Evolutionary conservation across 2,329 filamentous ascomycete genomes (phyloP).

Genomic region (Penicillium sp.): DNA sequence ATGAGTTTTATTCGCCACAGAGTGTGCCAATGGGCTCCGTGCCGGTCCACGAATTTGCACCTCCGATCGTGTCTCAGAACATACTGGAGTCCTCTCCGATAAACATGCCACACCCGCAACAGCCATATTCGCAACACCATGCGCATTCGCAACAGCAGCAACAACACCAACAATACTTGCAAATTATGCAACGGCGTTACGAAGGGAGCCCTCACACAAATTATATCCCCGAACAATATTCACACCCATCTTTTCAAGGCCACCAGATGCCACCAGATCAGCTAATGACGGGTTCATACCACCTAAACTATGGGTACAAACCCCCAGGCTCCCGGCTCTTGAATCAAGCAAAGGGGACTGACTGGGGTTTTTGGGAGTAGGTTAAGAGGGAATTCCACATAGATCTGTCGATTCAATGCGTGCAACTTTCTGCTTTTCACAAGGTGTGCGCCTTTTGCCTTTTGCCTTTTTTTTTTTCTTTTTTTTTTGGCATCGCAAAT

Average conservation of each 20-base stretch:
- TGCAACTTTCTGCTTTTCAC: slow-evolving; percentile 16
- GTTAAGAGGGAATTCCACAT: slow-evolving; percentile 27
- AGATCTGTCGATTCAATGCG: slow-evolving; percentile 13
- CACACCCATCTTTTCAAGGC: slow-evolving; percentile 28
- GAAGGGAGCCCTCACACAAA: slow-evolving; percentile 30
- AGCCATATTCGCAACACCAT: slow-evolving; percentile 30
- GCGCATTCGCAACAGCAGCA: slow-evolving; percentile 27
- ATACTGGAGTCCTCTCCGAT: slow-evolving; percentile 32
- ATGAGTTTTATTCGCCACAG: slow-evolving; percentile 40
- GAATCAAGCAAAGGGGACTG: slow-evolving; percentile 41
- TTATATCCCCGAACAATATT: slow-evolving; percentile 35
- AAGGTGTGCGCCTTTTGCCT: slow-evolving; percentile 3
- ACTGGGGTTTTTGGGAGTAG: slow-evolving; percentile 43
- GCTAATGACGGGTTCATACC: slow-evolving; percentile 35
- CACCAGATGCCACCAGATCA: slow-evolving; percentile 33
- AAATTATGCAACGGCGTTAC: slow-evolving; percentile 35
- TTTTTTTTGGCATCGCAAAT: neutral
- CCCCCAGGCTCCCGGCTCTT: slow-evolving; percentile 31
- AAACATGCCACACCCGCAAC: slow-evolving; percentile 27
- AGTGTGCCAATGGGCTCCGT: slow-evolving; percentile 34
- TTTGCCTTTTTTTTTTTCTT: too few relatives aligned
- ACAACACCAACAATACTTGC: slow-evolving; percentile 31
- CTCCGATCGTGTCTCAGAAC: slow-evolving; percentile 32
- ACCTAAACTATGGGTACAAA: slow-evolving; percentile 36
- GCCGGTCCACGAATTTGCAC: slow-evolving; percentile 29